Base-by-base conservation (phyloP, 495 filamentous ascomycete species). In the Aspergillus affinis region DNA sequence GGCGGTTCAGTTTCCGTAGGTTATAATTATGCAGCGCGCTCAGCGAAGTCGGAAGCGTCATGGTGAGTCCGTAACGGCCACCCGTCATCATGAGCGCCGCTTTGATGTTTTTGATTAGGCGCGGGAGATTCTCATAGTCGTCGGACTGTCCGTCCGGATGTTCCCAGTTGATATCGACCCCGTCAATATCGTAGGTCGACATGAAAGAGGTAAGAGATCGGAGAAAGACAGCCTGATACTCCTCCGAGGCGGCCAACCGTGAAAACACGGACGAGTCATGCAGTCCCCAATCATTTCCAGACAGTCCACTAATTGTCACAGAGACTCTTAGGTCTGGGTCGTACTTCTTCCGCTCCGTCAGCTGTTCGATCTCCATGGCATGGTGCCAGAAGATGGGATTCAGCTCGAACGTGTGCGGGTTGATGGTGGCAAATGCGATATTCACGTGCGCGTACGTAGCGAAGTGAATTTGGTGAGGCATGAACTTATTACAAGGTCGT, bases 161-260 rank as follows among this genome's bases (percentile, higher is more conserved):
- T 36, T 54, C 52, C 52, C 52, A 54, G 30, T 54, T 44, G 19
- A 54, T 18, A 5, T 54, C 52, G 1, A 54, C 52, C 9, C 27
- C 52, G 30, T 54, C 52, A 17, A 54, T 13, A 36, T 54, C 30
- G 52, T 54, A 54, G 4, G 52, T 44, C 13, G 52, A 54, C 29
- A 54, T 19, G 52, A 54, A 54, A 15, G 27, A 36, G 8, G 27
- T 29, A 6, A 54, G 52, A 10, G 52, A 54, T 20, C 41, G 32
- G 30, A 54, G n/a, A 10, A 54, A 54, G 1, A 36, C 30, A 8
- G 7, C 20, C 30, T 54, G 52, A 41, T 44, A 8, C 2, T 10
- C 52, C 21, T 54, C 52, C 9, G 52, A 54, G 17, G 15, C 15
- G 3, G 52, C 52, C 52, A 54, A 19, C 18, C 44, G 27, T 6